phyloP scores from a whole-genome alignment of 257 asterid species.

The Misopates orontium region DNA sequence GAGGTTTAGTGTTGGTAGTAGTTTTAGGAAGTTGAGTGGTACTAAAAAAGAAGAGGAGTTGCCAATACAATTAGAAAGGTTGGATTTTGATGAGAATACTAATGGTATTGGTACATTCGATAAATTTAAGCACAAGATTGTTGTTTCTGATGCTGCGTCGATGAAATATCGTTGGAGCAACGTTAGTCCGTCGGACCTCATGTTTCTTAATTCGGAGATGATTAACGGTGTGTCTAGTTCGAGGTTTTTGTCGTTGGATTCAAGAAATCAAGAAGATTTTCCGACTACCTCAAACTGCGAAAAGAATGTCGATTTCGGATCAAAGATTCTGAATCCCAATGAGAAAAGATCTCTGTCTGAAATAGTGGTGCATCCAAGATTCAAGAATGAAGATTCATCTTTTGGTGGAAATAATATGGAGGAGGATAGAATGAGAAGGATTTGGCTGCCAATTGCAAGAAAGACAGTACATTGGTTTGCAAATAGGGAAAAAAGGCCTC shows the following conservation, averaged over 20 bases:
- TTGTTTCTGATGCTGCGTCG: constrained; percentile 37
- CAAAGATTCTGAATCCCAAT: constrained; percentile 24
- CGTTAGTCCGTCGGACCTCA: constrained; percentile 59
- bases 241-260: constrained; percentile 31
- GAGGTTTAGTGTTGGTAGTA: constrained; percentile 43
- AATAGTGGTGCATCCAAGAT: constrained; percentile 64
- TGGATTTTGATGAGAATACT: constrained; percentile 2
- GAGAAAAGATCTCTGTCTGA: constrained; percentile 74
- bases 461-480: constrained; percentile 82
- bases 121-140: constrained; percentile 49
- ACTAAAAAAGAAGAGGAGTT: constrained; percentile 30
- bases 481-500: constrained; percentile 45
- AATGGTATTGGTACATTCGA: no score
- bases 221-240: constrained; percentile 43
- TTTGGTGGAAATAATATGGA: constrained; percentile 18
- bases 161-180: constrained; percentile 64
- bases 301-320: constrained; percentile 5
- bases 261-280: constrained; percentile 1
- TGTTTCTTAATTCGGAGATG: constrained; percentile 56
- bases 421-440: constrained; percentile 55
- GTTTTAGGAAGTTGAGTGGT: constrained; percentile 27
- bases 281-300: no score
- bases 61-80: constrained; percentile 25
- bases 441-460: constrained; percentile 81
- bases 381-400: constrained; percentile 14